Conservation (phyloP, 257 asterid species). For the Lycium ferocissimum region DNA sequence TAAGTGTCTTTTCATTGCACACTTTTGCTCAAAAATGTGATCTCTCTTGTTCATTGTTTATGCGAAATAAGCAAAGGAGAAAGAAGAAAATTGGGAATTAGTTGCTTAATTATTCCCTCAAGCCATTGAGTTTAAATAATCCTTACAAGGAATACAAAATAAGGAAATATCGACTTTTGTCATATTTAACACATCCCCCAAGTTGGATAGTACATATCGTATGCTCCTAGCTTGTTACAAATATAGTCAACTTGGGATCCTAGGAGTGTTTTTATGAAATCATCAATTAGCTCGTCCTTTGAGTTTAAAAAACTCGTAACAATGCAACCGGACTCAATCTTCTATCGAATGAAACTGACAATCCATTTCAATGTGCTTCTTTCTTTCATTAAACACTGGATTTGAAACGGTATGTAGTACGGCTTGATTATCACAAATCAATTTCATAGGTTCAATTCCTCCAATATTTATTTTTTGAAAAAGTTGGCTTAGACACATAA, state of each 20-base stretch:
- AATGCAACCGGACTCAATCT: not conserved
- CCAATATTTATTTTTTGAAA: not conserved
- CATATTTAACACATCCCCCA: not conserved
- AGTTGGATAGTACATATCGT: not conserved
- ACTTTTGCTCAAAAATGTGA: not conserved
- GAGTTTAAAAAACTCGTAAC: not conserved
- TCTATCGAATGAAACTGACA: not conserved
- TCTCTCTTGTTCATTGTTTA: conserved; percentile 5
- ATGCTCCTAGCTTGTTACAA: not conserved
- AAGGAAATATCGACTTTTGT: not conserved
- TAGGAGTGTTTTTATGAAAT: not conserved
- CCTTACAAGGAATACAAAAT: not conserved
- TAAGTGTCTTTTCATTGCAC: not conserved
- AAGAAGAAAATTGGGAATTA: not conserved
- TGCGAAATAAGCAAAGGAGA: not conserved
- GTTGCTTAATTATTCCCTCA: not conserved
- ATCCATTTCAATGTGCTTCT: not conserved
- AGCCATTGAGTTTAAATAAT: not conserved
- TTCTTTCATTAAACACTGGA: not conserved
- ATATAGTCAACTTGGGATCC: not conserved
- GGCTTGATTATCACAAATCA: not conserved
- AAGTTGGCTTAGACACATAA: not conserved
- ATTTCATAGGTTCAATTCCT: not conserved
- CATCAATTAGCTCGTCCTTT: not conserved
- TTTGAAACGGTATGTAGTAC: not conserved